Percentiles rank a stretch among this genome's conserved stretches.
phyloP scores from a whole-genome alignment of 805 yeast genomes.

The Teunomyces panamensis region DNA sequence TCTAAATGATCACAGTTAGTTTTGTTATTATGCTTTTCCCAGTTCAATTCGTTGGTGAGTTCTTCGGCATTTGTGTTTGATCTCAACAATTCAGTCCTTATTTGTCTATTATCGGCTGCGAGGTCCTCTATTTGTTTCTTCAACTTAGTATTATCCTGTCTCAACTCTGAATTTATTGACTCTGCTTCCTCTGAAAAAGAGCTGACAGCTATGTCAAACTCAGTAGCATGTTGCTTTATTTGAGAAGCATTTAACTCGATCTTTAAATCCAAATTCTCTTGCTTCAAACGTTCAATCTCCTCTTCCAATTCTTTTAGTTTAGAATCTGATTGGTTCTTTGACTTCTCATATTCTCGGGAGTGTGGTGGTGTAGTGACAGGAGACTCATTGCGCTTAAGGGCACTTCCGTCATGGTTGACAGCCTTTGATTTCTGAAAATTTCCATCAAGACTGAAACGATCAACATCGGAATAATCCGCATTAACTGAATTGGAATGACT shows the following conservation, averaged over 20 bases:
- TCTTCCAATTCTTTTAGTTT: slow-evolving; percentile 1
- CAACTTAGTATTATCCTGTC: not conserved
- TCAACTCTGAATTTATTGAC: not conserved
- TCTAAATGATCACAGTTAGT: not conserved
- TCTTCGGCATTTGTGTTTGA: not conserved
- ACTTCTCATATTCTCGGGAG: slow-evolving; percentile 17
- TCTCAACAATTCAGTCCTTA: not conserved
- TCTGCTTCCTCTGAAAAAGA: not conserved
- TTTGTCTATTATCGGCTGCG: not conserved
- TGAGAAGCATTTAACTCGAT: slow-evolving; percentile 12
- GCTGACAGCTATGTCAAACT: not conserved
- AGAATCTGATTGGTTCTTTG: not conserved
- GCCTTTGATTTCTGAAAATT: slow-evolving; percentile 5
- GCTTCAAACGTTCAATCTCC: slow-evolving; percentile 11
- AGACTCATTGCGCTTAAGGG: slow-evolving; percentile 1
- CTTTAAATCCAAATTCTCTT: slow-evolving; percentile 15
- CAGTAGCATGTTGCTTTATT: not conserved
- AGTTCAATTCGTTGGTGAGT: slow-evolving; percentile 1
- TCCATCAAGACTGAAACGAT: slow-evolving; percentile 14
- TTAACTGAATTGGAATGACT: slow-evolving; percentile 5
- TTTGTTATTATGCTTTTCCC: not conserved
- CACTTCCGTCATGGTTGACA: slow-evolving; percentile 9
- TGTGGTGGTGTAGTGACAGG: slow-evolving; percentile 32
- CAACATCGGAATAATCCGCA: slow-evolving; percentile 8
- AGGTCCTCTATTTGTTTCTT: not conserved